Conservation (phyloP, 2,329 filamentous ascomycete genomes). For the Drechmeria coniospora region DNA sequence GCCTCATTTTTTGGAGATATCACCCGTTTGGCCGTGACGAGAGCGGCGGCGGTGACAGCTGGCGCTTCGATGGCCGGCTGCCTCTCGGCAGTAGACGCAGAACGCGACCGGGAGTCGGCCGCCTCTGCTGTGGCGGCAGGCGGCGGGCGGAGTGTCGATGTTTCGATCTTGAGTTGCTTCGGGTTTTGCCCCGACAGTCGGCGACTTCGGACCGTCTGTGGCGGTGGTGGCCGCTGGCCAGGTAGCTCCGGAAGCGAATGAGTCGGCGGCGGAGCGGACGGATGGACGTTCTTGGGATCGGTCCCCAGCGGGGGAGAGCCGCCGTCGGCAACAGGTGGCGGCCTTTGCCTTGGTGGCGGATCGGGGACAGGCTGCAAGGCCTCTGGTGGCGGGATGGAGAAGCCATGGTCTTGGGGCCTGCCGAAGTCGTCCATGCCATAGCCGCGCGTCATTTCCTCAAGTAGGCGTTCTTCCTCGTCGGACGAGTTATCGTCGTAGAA, state of each 20-base stretch:
- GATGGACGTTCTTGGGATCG: slow-evolving; percentile 9
- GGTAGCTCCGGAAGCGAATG: slow-evolving; percentile 31
- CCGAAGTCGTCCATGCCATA: slow-evolving; percentile 74
- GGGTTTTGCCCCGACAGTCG: slow-evolving; percentile 66
- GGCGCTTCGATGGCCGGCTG: slow-evolving; percentile 1
- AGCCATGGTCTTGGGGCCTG: slow-evolving; percentile 35
- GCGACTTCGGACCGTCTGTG: slow-evolving; percentile 52
- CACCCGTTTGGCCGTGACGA: not conserved
- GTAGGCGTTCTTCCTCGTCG: slow-evolving; percentile 58
- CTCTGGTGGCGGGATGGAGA: slow-evolving; percentile 28
- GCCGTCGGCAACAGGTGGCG: slow-evolving; percentile 54
- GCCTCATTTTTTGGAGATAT: too few relatives aligned
- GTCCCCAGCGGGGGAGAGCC: slow-evolving; percentile 17
- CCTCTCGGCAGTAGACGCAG: slow-evolving; percentile 1
- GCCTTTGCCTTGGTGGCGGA: slow-evolving; percentile 32
- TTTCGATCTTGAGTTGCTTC: slow-evolving; percentile 84
- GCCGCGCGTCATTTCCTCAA: slow-evolving; percentile 79
- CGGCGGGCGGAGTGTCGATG: slow-evolving; percentile 22
- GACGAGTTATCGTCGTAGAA: slow-evolving; percentile 50
- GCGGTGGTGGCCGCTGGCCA: slow-evolving; percentile 13
- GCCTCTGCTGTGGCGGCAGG: slow-evolving; percentile 4
- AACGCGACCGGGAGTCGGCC: not conserved
- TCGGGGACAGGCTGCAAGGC: too few relatives aligned
- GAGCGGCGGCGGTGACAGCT: slow-evolving; percentile 1
- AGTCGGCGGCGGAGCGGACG: slow-evolving; percentile 31